Percentiles rank a stretch among this genome's conserved stretches.
Conservation (phyloP, 352 stramenopile genomes). For the Phytophthora niederhauseri region DNA sequence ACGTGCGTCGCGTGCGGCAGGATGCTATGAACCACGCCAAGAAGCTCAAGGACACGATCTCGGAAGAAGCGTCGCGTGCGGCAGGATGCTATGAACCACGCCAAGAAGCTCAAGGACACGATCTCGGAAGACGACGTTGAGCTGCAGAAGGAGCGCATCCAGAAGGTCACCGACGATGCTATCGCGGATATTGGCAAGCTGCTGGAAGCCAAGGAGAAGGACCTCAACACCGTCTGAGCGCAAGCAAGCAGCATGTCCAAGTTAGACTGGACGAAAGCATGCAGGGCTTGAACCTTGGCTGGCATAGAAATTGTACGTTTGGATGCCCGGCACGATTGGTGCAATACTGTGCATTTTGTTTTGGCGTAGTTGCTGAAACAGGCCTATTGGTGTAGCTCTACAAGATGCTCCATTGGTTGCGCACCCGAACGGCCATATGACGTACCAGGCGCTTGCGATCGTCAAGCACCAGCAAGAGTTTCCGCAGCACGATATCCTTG, state of each 20-base stretch:
- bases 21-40: slow-evolving; percentile 85
- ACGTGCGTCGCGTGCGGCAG: slow-evolving; percentile 84
- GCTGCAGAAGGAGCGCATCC: slow-evolving; percentile 76
- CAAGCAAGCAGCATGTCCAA: neutral
- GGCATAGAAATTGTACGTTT: slow-evolving; percentile 21
- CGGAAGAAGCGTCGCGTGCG: slow-evolving; percentile 88
- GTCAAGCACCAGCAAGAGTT: slow-evolving; percentile 79
- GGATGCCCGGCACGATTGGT: slow-evolving; percentile 8
- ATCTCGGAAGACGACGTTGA: slow-evolving; percentile 84
- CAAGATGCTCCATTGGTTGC: slow-evolving; percentile 92
- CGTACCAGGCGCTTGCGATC: slow-evolving; percentile 90
- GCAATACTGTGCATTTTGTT: slow-evolving; percentile 21
- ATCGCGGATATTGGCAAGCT: slow-evolving; percentile 78
- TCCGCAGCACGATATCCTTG: slow-evolving; percentile 81
- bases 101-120: slow-evolving; percentile 84
- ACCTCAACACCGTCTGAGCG: slow-evolving; percentile 65
- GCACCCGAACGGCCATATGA: slow-evolving; percentile 85
- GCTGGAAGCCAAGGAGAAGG: slow-evolving; percentile 79
- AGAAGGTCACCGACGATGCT: slow-evolving; percentile 79
- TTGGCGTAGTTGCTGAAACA: slow-evolving; percentile 13
- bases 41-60: slow-evolving; percentile 83
- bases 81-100: slow-evolving; percentile 84
- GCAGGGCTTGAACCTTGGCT: slow-evolving; percentile 7
- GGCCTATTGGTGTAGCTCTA: slow-evolving; percentile 41
- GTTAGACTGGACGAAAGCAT: neutral